Base-by-base conservation (phyloP, 1,284 basidiomycete genomes). In the Ceratobasidium sp. region DNA sequence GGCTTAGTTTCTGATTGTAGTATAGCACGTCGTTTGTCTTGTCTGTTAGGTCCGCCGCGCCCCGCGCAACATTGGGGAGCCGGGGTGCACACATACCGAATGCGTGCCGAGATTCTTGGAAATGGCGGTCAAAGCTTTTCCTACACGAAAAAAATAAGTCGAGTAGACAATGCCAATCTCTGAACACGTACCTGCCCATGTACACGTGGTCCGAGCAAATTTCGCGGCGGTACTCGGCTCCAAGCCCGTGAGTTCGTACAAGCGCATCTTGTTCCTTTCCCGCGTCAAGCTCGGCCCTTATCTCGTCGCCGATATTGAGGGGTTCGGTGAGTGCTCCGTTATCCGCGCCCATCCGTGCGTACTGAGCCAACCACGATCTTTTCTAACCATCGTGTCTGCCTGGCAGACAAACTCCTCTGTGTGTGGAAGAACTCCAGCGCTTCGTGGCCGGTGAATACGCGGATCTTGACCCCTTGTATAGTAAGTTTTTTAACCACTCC, bases 61-160 rank as follows among this genome's bases (percentile, higher is more conserved):
- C n/a, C n/a, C n/a, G n/a, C n/a, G n/a, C n/a, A n/a, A n/a, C n/a
- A n/a, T 99, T 99, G 0, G 98, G 98, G 80, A 99, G 87, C 20
- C 98, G 98, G 41, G 99, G 88, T 3, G 98, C 97, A 54, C 96
- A 92, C 96, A 99, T 98, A 41, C 97, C 98, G 81, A 99, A 99
- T 1, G 97, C 95, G 86, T 99, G 98, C 75, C 97, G 89, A 52
- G 95, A 94, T 88, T 99, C 98, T 89, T 95, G 93, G 86, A 97
- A 97, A 86, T 97, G 96, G 75, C 95, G 89, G 83, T 97, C 96
- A 82, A 97, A 97, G 85, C 96, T 96, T 90, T 97, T 97, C 83
- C 94, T 93, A 73, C 60, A 60, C 8, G n/a, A 27, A n/a, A 16
- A 35, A 20, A 18, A 6, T 14, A 4, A 66, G 38, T 4, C 52